A percentile compares a stretch with the other conserved stretches of the same genome.
These are phyloP conservation scores for Pseudocercospora fuligena DNA, from an alignment of 2,329 filamentous ascomycete species.

Conservation along the genomic window DNA sequence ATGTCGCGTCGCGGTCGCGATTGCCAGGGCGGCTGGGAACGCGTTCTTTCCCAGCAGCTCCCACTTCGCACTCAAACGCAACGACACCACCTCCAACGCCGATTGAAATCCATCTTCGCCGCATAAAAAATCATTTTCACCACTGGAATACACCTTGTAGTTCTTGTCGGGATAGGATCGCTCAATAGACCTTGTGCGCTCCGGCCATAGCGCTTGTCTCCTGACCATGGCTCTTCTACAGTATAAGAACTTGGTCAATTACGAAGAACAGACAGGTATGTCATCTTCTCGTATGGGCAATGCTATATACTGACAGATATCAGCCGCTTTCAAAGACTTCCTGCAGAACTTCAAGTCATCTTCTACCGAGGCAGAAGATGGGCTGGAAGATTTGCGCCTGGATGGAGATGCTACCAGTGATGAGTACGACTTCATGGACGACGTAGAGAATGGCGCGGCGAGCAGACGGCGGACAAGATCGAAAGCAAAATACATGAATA, in stretches of 20 bases:
- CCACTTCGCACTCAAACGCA: neutral
- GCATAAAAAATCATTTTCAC: neutral
- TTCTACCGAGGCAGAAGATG: slow-evolving; percentile 73
- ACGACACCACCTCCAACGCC: neutral
- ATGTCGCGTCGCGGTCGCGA: slow-evolving; percentile 9
- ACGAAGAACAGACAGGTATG: slow-evolving; percentile 82
- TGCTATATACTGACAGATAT: slow-evolving; percentile 39
- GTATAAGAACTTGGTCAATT: slow-evolving; percentile 79
- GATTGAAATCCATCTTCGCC: neutral
- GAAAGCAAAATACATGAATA: slow-evolving; percentile 83
- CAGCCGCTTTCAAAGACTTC: slow-evolving; percentile 86
- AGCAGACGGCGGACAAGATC: slow-evolving; percentile 45
- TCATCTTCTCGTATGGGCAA: slow-evolving; percentile 28
- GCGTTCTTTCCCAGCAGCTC: slow-evolving; percentile 6
- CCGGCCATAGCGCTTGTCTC: neutral
- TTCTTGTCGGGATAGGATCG: neutral
- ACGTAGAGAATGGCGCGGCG: slow-evolving; percentile 55
- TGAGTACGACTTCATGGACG: slow-evolving; percentile 92
- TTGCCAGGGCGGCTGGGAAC: slow-evolving; percentile 2
- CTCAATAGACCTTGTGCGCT: neutral
- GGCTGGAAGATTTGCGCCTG: slow-evolving; percentile 82
- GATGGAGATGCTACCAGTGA: slow-evolving; percentile 86
- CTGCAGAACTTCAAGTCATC: slow-evolving; percentile 86
- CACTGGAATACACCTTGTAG: neutral
- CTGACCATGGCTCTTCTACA: slow-evolving; percentile 81